These are phyloP conservation scores for Usnea hakonensis DNA, from an alignment of 495 filamentous ascomycete genomes.

Conservation along the genomic window DNA sequence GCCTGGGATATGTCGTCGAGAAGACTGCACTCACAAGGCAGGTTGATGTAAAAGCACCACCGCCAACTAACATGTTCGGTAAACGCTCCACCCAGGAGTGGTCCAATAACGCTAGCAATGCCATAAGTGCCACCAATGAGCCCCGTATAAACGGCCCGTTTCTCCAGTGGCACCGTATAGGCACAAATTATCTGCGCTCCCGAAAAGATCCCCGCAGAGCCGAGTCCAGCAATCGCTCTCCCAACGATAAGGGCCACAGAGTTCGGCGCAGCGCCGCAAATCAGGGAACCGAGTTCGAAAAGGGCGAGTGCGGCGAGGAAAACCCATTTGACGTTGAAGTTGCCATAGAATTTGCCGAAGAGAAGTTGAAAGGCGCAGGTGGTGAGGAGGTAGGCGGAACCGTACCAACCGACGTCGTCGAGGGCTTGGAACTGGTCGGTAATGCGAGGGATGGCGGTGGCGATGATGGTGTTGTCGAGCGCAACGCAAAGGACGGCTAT, in stretches of 20 bases:
- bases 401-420: conserved; percentile 51
- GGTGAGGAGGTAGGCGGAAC: conserved; percentile 49
- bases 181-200: conserved; percentile 27
- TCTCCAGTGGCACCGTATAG: conserved; percentile 22
- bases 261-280: conserved; percentile 59
- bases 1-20: no score
- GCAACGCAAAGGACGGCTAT: conserved; percentile 2
- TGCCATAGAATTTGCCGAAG: conserved; percentile 57
- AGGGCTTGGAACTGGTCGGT: conserved; percentile 46
- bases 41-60: conserved; percentile 46
- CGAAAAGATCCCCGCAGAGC: conserved; percentile 45
- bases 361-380: conserved; percentile 50
- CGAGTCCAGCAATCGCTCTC: conserved; percentile 63
- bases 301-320: conserved; percentile 53
- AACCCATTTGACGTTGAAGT: conserved; percentile 49
- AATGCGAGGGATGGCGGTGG: conserved; percentile 47
- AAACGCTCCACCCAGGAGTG: conserved; percentile 17
- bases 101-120: conserved; percentile 23
- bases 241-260: conserved; percentile 60
- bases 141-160: conserved; percentile 28
- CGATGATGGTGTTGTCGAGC: conserved; percentile 1
- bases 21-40: conserved; percentile 45
- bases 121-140: conserved; percentile 30
- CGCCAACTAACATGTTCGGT: conserved; percentile 7
- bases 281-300: conserved; percentile 61